Evolutionary conservation across 2,329 filamentous ascomycete genomes (phyloP), one percentile per base, ranked within the genome.

Genomic region (Graphiopsis chlorocephala): DNA sequence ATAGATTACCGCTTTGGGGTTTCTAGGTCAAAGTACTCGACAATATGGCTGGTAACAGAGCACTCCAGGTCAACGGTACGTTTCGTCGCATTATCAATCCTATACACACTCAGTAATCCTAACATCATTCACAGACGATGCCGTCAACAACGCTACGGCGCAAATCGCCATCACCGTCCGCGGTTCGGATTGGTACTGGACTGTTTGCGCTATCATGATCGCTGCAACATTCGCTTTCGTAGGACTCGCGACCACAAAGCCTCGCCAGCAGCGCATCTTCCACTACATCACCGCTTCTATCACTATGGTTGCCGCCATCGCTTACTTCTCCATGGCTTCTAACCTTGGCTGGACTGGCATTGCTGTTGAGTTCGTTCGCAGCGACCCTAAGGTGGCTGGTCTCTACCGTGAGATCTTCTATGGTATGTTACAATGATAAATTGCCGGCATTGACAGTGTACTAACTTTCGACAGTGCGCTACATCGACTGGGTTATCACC

Each of bases 241-340:
- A 31, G 84, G 74, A 2, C 75, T 85, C 15, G 81, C 82, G 2
- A 78, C 83, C 64, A 80, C 75, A n/a, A 86, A 85, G 72, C 82
- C 83, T 4, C 82, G 85, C 53, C 74, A 77, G 15, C 80, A 87
- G 60, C 84, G 86, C 25, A 73, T 88, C 56, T 89, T 89, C 77
- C 85, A 89, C 77, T 88, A 88, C 78, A 85, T 89, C 71, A 87
- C 85, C 1, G 84, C 85, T 1, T 76, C 77, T 12, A 83, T 88
- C 65, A 84, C 84, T 31, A 80, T 86, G 64, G 82, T 87, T 8
- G 85, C 86, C 2, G 79, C 82, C 45, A 86, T 90, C 68, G 81
- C 86, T 15, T 89, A 90, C 77, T 90, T 87, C 77, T 81, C 84
- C 68, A 88, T 90, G 86, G 87, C 82, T n/a, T 85, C 86, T 11